Base-by-base conservation (phyloP, 176 grass and related monocot species). In the Puccinellia tenuiflora region DNA sequence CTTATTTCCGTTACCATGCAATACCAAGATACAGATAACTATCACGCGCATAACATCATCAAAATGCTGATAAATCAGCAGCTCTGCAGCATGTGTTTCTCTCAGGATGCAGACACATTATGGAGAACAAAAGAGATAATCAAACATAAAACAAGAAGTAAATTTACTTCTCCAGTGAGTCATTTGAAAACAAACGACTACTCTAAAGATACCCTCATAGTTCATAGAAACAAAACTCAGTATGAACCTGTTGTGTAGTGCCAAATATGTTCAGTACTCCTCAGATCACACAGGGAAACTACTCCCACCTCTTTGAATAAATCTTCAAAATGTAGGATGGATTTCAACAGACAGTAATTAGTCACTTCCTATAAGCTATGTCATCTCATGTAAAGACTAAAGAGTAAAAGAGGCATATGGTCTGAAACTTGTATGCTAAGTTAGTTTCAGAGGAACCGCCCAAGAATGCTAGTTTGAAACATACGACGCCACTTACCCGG, bases 401-500 rank as follows among this genome's bases (percentile, higher is more conserved):
- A n/a, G n/a, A n/a, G n/a, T n/a, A n/a, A n/a, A n/a, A n/a, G 81
- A 31, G 55, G 47, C 28, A 25, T 25, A 1, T 75, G 71, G 11
- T 47, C 15, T 82, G 17, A 26, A 40, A 42, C 12, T 11, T 39
- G 2, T 0, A 4, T 15, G 9, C 14, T 4, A 16, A 48, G 22
- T 39, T 18, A 81, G 9, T 56, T 73, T 21, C 48, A 43, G 31
- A 29, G 22, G 7, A 72, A 1, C 14, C 38, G 1, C 33, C 51
- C 14, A 59, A 0, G 18, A 45, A 37, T 6, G 3, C 25, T 12
- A 78, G 4, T 28, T 16, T 9, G 0, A 83, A 79, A 5, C 3
- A 76, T 79, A 53, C 3, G 33, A 30, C 12, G 47, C 57, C 75
- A 57, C 83, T 85, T 85, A 98, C 96, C 87, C 79, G 81, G 71